Base-by-base conservation (phyloP, 495 filamentous ascomycete species). In the Xylaria longipes region DNA sequence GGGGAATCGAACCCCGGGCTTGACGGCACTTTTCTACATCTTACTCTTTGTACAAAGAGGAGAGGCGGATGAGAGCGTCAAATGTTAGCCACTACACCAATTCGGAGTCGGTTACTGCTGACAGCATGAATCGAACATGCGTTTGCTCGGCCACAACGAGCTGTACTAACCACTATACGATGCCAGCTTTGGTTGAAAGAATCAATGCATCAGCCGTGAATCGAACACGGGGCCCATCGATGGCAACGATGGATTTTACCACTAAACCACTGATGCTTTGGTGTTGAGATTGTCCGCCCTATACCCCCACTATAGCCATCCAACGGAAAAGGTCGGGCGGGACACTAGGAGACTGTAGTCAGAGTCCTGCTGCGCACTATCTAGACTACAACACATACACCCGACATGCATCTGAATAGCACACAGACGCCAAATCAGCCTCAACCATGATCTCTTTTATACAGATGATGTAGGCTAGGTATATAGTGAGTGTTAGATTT, bases 241-340 rank as follows among this genome's bases (percentile, higher is more conserved):
- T 84, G 82, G 82, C 82, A 84, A 84, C 82, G 82, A 84, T 83
- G 82, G 80, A 83, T 84, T 84, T 83, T 84, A 84, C 82, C 82
- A 84, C 82, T 84, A 84, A 83, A 83, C 81, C 82, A 83, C 82
- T 82, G 78, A 80, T 79, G 77, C 77, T n/a, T n/a, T 57, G 15
- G 54, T 57, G 54, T 29, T 57, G 54, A 4, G 11, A 1, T 58
- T n/a, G 5, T 7, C 1, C 0, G 29, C 12, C 2, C 4, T 52
- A 52, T 27, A 4, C 11, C 22, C 22, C 48, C 22, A 4, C 48
- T 52, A 52, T 52, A 52, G 2, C 3, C 7, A 22, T 1, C 48
- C 7, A 11, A 7, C n/a, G 48, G 22, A 50, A 25, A 50, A 25
- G 8, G 4, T 20, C 2, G n/a, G n/a, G n/a, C n/a, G n/a, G n/a